phyloP scores from a whole-genome alignment of 169 alveolate species.

The Cryptosporidium andersoni region DNA sequence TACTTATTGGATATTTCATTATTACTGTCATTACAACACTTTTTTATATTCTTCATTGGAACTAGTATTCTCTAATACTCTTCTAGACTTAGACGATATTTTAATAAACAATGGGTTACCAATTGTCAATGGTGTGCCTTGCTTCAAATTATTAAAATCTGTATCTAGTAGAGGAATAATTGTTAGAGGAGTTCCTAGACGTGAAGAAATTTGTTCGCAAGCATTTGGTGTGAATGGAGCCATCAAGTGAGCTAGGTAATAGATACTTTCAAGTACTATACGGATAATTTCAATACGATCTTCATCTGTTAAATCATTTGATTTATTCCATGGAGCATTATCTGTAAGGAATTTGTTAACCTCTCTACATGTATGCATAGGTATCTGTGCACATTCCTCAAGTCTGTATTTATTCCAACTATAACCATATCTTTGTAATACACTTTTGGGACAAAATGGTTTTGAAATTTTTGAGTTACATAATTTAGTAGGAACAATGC shows the following conservation, averaged over 20 bases:
- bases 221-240: slow-evolving; percentile 87
- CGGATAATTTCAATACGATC: slow-evolving; percentile 79
- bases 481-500: slow-evolving; percentile 77
- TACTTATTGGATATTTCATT: neutral
- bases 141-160: slow-evolving; percentile 18
- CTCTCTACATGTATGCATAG: slow-evolving; percentile 80
- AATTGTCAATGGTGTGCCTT: slow-evolving; percentile 7
- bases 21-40: too few relatives aligned
- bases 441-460: slow-evolving; percentile 81
- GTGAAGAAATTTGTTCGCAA: slow-evolving; percentile 79
- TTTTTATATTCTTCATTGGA: too few relatives aligned
- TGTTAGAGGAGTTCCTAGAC: slow-evolving; percentile 77
- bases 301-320: slow-evolving; percentile 72
- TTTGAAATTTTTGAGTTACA: slow-evolving; percentile 71
- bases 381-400: slow-evolving; percentile 80
- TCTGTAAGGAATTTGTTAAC: slow-evolving; percentile 86
- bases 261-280: slow-evolving; percentile 87
- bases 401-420: slow-evolving; percentile 72
- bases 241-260: slow-evolving; percentile 84
- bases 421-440: slow-evolving; percentile 72
- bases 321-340: slow-evolving; percentile 87
- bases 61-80: neutral
- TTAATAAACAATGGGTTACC: slow-evolving; percentile 60
- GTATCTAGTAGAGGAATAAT: neutral
- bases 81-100: slow-evolving; percentile 1